These are phyloP conservation scores for Aegilops tauschii DNA, from an alignment of 176 grass and related monocot genomes.

Conservation along the genomic window DNA sequence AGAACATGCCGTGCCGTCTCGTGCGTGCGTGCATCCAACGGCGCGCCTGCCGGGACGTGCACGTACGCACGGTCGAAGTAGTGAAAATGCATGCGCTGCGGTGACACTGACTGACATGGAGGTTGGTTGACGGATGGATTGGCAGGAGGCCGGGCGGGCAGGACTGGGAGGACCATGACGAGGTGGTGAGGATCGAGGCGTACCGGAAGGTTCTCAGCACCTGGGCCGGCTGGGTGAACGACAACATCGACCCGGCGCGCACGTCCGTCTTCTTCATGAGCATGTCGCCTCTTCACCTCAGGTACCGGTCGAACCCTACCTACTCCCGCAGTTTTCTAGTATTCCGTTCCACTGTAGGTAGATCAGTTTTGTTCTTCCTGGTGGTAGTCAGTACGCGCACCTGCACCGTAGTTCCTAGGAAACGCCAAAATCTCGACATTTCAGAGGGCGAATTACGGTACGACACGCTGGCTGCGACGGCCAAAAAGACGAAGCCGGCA, in stretches of 20 bases:
- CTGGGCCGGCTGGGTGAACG: constrained; percentile 75
- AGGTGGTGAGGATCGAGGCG: constrained; percentile 56
- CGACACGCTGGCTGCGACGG: too few relatives aligned
- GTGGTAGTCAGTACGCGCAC: too few relatives aligned
- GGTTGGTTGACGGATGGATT: not conserved
- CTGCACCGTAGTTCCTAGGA: too few relatives aligned
- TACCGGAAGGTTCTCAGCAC: constrained; percentile 69
- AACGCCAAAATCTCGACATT: too few relatives aligned
- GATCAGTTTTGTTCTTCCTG: too few relatives aligned
- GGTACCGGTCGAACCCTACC: constrained; percentile 15
- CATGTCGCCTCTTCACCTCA: constrained; percentile 88
- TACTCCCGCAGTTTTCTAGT: not conserved
- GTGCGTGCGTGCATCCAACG: not conserved
- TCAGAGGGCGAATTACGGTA: too few relatives aligned
- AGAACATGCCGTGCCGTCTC: not conserved
- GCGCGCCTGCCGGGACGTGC: too few relatives aligned
- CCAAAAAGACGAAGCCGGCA: not conserved
- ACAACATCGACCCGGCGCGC: constrained; percentile 67
- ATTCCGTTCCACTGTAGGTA: not conserved
- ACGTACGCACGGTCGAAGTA: not conserved
- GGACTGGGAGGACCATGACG: constrained; percentile 71
- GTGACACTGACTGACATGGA: not conserved
- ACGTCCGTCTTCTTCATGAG: constrained; percentile 94
- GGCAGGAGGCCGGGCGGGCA: constrained; percentile 51
- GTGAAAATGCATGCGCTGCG: not conserved